phyloP scores from a whole-genome alignment of 768 basidiomycete species.

The Amanita jacksonii region DNA sequence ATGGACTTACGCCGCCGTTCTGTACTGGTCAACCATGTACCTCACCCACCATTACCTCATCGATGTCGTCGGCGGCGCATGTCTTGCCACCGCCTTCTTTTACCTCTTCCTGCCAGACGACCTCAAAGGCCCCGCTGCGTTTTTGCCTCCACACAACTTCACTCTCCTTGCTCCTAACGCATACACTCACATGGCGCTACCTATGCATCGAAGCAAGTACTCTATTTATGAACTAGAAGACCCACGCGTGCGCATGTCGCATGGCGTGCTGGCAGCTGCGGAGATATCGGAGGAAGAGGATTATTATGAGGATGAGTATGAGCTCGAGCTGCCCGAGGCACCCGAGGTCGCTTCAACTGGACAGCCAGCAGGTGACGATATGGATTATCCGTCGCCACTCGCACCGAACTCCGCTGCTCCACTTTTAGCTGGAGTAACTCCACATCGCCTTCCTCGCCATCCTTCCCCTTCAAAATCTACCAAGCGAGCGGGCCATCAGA shows the following conservation, averaged over 20 bases:
- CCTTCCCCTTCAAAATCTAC: slow-evolving; percentile 10
- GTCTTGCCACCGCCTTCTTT: slow-evolving; percentile 81
- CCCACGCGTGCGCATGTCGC: slow-evolving; percentile 31
- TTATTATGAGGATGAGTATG: slow-evolving; percentile 7
- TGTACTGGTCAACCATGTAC: slow-evolving; percentile 99
- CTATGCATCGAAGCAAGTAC: slow-evolving; percentile 44
- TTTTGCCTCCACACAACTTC: slow-evolving; percentile 38
- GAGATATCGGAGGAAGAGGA: slow-evolving; percentile 2
- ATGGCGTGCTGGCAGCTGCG: slow-evolving; percentile 15
- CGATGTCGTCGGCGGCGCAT: slow-evolving; percentile 91
- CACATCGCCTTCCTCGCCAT: too few relatives aligned
- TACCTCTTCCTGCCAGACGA: slow-evolving; percentile 83
- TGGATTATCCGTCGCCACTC: slow-evolving; percentile 37
- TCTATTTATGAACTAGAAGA: slow-evolving; percentile 71
- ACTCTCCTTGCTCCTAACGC: slow-evolving; percentile 7
- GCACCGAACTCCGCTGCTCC: slow-evolving; percentile 20
- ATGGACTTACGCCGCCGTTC: slow-evolving; percentile 76
- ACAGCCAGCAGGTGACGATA: slow-evolving; percentile 33
- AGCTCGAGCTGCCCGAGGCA: slow-evolving; percentile 4
- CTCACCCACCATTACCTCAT: slow-evolving; percentile 98
- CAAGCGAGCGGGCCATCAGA: slow-evolving; percentile 12
- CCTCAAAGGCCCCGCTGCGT: slow-evolving; percentile 47
- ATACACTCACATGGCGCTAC: slow-evolving; percentile 8
- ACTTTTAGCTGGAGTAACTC: not conserved
- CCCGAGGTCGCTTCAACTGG: slow-evolving; percentile 26